Evolutionary conservation across 1,284 basidiomycete species (phyloP).

Genomic region (Lignosus rhinocerotis): DNA sequence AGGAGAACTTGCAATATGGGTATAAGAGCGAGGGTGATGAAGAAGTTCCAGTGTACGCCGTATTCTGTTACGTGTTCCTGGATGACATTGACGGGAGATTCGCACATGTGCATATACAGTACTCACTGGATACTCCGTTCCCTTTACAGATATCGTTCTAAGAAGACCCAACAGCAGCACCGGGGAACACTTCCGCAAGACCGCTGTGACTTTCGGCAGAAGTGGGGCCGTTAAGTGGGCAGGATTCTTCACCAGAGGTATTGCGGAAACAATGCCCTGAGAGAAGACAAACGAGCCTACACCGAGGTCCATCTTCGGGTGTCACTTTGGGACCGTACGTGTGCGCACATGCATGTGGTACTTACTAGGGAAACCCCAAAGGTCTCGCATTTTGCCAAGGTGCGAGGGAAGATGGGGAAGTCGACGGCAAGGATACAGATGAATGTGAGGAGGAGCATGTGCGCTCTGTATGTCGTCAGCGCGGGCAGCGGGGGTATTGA

Average conservation of each 20-base stretch:
- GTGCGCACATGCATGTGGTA: conserved; percentile 14
- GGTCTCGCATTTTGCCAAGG: conserved; percentile 90
- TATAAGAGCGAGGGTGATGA: conserved; percentile 86
- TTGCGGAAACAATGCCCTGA: conserved; percentile 86
- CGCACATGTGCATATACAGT: background rate
- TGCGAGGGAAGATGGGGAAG: conserved; percentile 89
- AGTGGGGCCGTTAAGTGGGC: conserved; percentile 50
- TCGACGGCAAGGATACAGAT: conserved; percentile 96
- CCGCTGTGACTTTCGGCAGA: conserved; percentile 49
- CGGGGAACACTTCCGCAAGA: conserved; percentile 63
- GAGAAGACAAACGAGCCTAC: conserved; percentile 97
- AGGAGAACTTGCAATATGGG: conserved; percentile 76
- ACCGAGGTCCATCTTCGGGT: conserved; percentile 89
- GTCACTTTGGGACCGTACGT: conserved; percentile 1
- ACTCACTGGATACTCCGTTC: conserved; percentile 88
- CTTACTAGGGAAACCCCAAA: conserved; percentile 90
- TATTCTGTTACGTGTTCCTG: conserved; percentile 97
- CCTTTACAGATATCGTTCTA: conserved; percentile 87
- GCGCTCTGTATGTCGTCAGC: conserved; percentile 87
- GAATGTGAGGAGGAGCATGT: conserved; percentile 94
- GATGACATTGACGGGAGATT: background rate
- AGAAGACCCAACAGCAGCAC: conserved; percentile 76
- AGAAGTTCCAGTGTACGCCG: conserved; percentile 99
- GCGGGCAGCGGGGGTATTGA: conserved; percentile 56
- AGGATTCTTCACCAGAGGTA: conserved; percentile 69